These are phyloP conservation scores for Yarrowia phangngaensis DNA, from an alignment of 805 yeast species.

Conservation along the genomic window DNA sequence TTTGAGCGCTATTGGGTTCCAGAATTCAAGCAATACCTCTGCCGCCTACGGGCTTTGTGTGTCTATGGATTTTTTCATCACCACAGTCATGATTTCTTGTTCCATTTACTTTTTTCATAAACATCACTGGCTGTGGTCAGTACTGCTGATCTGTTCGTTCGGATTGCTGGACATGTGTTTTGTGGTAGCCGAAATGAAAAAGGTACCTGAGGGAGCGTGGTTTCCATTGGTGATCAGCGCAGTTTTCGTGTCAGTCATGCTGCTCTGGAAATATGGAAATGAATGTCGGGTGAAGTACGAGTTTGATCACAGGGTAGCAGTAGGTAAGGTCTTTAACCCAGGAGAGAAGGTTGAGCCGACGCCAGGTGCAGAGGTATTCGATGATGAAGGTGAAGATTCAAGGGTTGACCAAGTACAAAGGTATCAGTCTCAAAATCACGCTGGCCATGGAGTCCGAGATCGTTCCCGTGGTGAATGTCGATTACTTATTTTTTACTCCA, in stretches of 20 bases:
- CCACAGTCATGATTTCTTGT: slow-evolving; percentile 47
- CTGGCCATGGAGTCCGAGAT: too few relatives aligned
- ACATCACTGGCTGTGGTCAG: slow-evolving; percentile 40
- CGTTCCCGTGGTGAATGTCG: too few relatives aligned
- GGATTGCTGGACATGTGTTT: slow-evolving; percentile 48
- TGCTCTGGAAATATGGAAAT: slow-evolving; percentile 22
- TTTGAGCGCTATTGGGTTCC: slow-evolving; percentile 51
- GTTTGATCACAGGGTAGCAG: slow-evolving; percentile 14
- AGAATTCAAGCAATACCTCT: slow-evolving; percentile 41
- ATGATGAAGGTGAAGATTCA: too few relatives aligned
- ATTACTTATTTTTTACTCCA: slow-evolving; percentile 46
- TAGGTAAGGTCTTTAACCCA: slow-evolving; percentile 4
- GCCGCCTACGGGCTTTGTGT: slow-evolving; percentile 62
- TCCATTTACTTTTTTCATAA: slow-evolving; percentile 49
- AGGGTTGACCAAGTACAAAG: too few relatives aligned
- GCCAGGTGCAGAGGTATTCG: too few relatives aligned
- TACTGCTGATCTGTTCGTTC: slow-evolving; percentile 43
- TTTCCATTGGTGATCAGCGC: slow-evolving; percentile 43
- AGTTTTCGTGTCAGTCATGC: slow-evolving; percentile 18
- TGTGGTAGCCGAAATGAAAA: slow-evolving; percentile 49
- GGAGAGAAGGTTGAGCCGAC: slow-evolving; percentile 11
- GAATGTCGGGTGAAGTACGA: slow-evolving; percentile 16
- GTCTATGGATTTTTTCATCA: slow-evolving; percentile 52
- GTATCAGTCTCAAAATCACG: too few relatives aligned
- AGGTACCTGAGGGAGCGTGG: slow-evolving; percentile 61